These are phyloP conservation scores for Nitzschia sp. DNA, from an alignment of 108 stramenopile species.

Conservation along the genomic window DNA sequence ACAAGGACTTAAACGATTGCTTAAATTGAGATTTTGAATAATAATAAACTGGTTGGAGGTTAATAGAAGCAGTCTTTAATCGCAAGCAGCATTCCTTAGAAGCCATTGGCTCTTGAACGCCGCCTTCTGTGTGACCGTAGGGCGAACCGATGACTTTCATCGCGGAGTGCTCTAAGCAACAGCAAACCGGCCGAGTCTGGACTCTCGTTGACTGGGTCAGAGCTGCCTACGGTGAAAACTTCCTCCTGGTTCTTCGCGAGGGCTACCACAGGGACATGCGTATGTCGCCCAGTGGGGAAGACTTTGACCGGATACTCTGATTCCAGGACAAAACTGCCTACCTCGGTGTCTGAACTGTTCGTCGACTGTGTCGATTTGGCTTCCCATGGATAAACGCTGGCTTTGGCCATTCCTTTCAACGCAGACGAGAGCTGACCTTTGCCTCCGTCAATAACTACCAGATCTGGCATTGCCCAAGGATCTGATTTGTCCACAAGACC, in stretches of 20 bases:
- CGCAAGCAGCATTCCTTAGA: neutral
- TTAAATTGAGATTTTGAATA: no score
- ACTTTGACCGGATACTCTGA: constrained; percentile 5
- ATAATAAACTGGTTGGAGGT: no score
- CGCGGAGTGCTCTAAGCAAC: constrained; percentile 59
- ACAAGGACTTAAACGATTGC: no score
- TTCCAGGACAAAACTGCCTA: neutral
- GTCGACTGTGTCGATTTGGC: neutral
- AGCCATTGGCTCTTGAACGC: neutral
- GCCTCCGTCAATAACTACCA: constrained; percentile 81
- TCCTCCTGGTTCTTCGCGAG: constrained; percentile 62
- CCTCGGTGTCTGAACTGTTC: neutral
- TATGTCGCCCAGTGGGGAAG: neutral
- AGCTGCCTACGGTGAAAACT: constrained; percentile 32
- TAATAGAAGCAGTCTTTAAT: no score
- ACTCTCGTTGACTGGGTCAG: constrained; percentile 41
- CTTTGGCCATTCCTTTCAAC: constrained; percentile 59
- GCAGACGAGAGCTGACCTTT: constrained; percentile 75
- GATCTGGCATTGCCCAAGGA: constrained; percentile 68
- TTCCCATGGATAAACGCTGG: constrained; percentile 20
- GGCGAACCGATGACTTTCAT: constrained; percentile 76
- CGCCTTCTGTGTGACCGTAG: constrained; percentile 16
- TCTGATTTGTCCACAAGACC: constrained; percentile 31
- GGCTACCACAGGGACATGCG: constrained; percentile 43
- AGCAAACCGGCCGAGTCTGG: constrained; percentile 58